phyloP scores from a whole-genome alignment of 208 protist species.

The Acanthamoeba quina region DNA sequence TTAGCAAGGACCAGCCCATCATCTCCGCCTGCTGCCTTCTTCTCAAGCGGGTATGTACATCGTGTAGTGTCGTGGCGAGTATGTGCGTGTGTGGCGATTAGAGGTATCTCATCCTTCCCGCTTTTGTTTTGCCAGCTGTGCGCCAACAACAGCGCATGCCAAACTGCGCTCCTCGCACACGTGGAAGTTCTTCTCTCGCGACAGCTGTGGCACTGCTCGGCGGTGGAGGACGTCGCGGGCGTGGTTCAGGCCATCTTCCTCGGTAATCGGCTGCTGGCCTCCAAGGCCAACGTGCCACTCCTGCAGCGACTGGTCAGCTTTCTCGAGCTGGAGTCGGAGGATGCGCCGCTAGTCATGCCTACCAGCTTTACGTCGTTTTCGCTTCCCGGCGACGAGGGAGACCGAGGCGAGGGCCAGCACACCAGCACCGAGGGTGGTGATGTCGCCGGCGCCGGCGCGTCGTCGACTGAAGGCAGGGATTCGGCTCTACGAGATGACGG shows the following conservation, averaged over 20 bases:
- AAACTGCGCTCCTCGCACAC: not conserved
- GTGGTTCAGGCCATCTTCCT: slow-evolving; percentile 48
- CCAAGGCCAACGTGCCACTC: slow-evolving; percentile 30
- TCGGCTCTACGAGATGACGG: not conserved
- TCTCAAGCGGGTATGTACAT: slow-evolving; percentile 40
- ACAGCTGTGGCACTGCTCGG: slow-evolving; percentile 58
- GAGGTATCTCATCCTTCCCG: not conserved
- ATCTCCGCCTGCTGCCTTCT: slow-evolving; percentile 60
- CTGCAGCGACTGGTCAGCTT: slow-evolving; percentile 51
- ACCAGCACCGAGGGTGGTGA: not conserved
- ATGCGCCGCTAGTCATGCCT: not conserved
- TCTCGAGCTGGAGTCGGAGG: slow-evolving; percentile 31
- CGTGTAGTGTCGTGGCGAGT: not conserved
- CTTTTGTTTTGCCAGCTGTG: not conserved
- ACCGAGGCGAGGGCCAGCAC: not conserved
- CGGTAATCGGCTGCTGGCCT: slow-evolving; percentile 30
- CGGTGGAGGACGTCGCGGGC: slow-evolving; percentile 35
- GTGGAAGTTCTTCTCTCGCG: slow-evolving; percentile 42
- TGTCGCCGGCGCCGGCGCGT: not conserved
- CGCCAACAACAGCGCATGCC: slow-evolving; percentile 18
- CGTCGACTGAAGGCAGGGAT: not conserved
- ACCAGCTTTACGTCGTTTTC: slow-evolving; percentile 35
- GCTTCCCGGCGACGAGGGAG: slow-evolving; percentile 5
- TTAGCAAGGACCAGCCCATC: slow-evolving; percentile 42
- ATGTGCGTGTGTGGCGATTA: not conserved